Evolutionary conservation across 2,329 filamentous ascomycete genomes (phyloP).

Genomic region (Lachnellula subtilissima): DNA sequence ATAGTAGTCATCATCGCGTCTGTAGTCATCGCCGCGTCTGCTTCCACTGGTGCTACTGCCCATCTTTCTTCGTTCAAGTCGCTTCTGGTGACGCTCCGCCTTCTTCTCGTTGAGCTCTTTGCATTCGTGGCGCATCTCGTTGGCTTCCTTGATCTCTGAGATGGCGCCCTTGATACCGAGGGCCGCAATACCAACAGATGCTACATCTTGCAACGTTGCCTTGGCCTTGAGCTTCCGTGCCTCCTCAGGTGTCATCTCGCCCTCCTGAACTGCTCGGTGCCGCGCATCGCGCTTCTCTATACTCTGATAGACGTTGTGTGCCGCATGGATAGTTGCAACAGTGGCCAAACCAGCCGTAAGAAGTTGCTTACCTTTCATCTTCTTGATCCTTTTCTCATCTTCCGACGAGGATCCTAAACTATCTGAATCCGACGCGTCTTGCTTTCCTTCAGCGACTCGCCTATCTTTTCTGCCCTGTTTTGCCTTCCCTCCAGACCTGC

Average conservation of each 20-base stretch:
- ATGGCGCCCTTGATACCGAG: slow-evolving; percentile 62
- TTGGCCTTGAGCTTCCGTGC: slow-evolving; percentile 59
- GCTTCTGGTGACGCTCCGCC: slow-evolving; percentile 40
- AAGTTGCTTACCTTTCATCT: slow-evolving; percentile 62
- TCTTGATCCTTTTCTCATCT: slow-evolving; percentile 58
- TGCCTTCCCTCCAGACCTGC: slow-evolving; percentile 12
- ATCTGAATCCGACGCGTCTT: slow-evolving; percentile 35
- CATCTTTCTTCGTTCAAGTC: slow-evolving; percentile 39
- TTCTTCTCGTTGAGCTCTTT: slow-evolving; percentile 49
- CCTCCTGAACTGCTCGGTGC: slow-evolving; percentile 54
- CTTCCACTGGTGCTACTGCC: slow-evolving; percentile 19
- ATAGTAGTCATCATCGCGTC: slow-evolving; percentile 6
- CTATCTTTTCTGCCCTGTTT: slow-evolving; percentile 26
- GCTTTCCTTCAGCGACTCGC: slow-evolving; percentile 28
- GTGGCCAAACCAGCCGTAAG: slow-evolving; percentile 62
- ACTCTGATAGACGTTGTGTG: slow-evolving; percentile 58
- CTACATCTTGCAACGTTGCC: slow-evolving; percentile 58
- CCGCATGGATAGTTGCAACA: slow-evolving; percentile 65
- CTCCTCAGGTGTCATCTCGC: slow-evolving; percentile 58
- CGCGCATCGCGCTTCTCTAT: slow-evolving; percentile 60
- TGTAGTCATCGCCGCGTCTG: slow-evolving; percentile 9
- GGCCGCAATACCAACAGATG: slow-evolving; percentile 62
- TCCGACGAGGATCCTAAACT: slow-evolving; percentile 54
- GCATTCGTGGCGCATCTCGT: slow-evolving; percentile 53
- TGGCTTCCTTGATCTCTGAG: slow-evolving; percentile 63